phyloP scores from a whole-genome alignment of 257 asterid genomes.

The Nyctanthes arbortristis region DNA sequence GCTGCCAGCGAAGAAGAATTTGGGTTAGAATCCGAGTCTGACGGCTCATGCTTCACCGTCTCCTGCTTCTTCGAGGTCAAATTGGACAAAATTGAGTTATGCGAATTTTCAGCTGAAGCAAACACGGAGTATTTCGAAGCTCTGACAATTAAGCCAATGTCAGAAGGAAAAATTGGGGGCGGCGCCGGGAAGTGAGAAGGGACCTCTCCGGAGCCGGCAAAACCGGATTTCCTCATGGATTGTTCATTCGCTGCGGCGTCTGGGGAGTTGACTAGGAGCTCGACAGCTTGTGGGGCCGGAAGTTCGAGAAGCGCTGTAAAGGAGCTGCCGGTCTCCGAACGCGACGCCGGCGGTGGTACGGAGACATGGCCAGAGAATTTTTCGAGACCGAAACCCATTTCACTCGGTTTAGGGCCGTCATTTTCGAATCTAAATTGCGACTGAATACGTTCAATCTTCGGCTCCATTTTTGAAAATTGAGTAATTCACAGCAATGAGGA shows the following conservation, averaged over 20 bases:
- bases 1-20: conserved; percentile 55
- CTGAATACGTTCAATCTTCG: conserved; percentile 29
- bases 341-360: conserved; percentile 21
- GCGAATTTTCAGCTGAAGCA: conserved; percentile 41
- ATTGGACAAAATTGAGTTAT: conserved; percentile 23
- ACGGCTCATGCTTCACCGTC: conserved; percentile 69
- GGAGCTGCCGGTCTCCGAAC: conserved; percentile 45
- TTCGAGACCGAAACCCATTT: conserved; percentile 38
- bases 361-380: conserved; percentile 41
- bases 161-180: conserved; percentile 64
- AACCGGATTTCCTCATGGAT: conserved; percentile 23
- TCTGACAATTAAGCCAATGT: conserved; percentile 57
- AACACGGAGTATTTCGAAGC: conserved; percentile 72
- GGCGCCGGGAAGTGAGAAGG: conserved; percentile 34
- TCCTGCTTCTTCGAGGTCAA: conserved; percentile 33
- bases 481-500: neutral
- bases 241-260: conserved; percentile 35
- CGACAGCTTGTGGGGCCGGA: conserved; percentile 86
- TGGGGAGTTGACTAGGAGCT: conserved; percentile 62
- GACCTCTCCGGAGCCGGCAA: neutral
- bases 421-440: conserved; percentile 58
- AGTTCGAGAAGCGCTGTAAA: conserved; percentile 92
- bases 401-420: conserved; percentile 27
- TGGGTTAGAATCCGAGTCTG: conserved; percentile 58
- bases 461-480: conserved; percentile 26